Evolutionary conservation across 2,329 filamentous ascomycete species (phyloP), one percentile per base, ranked within the genome.

Genomic region (Fusarium hostae): DNA sequence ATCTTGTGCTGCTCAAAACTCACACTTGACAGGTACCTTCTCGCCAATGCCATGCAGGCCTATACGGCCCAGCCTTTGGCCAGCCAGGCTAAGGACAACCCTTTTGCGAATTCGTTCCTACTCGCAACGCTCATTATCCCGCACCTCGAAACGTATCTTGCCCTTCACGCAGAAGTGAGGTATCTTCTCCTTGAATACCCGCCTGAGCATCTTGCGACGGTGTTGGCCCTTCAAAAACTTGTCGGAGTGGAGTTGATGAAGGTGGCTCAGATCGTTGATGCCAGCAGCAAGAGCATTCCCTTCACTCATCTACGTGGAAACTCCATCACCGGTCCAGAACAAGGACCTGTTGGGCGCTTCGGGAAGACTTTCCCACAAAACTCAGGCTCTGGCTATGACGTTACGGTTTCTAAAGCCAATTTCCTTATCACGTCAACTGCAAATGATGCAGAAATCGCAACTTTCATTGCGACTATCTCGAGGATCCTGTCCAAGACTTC

Each of bases 111-210:
- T 71, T 83, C 87, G 3, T 81, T 84, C 26, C 80, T 88, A 20
- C 83, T 91, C 4, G 89, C 89, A 4, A 86, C 86, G 1, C 81
- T 90, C 4, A 83, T 91, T 26, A 82, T 91, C 41, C 87, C 89
- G 3, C 87, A 90, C 66, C 81, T 91, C 3, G 89, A 91, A 72
- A 85, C 85, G 0, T 91, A 89, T 68, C 81, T 91, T 52, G 83
- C 85, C 8, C 80, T 84, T 3, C 87, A 90, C 69, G 75, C 83
- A 5, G 81, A 84, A 40, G 85, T 87, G 24, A 85, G 85, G 13
- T 86, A 90, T 62, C 83, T 91, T 1, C 78, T 91, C 9, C 81
- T 91, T 12, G 87, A 90, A 61, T 91, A 89, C 68, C 85, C 88
- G 0, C 79, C 85, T 1, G 85, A 87, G 52, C 86, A 91, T 67